A percentile compares a stretch with the other conserved stretches of the same genome.
phyloP scores from a whole-genome alignment of 78 protist genomes.

The Acrasis kona region DNA sequence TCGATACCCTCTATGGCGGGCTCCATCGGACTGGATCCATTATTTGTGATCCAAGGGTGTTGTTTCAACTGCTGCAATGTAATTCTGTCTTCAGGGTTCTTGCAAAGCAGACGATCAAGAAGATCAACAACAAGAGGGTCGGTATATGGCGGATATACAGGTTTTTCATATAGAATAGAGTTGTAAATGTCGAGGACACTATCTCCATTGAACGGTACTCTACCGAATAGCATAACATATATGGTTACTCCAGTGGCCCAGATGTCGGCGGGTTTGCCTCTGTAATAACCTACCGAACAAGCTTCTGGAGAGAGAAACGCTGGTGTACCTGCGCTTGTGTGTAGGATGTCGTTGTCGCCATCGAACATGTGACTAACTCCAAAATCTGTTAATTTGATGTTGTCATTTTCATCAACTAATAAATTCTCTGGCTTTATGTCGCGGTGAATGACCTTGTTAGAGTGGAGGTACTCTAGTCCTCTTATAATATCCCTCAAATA shows the following conservation, averaged over 20 bases:
- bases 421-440: slow-evolving; percentile 47
- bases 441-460: slow-evolving; percentile 27
- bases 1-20: too few relatives aligned
- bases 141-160: neutral
- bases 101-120: neutral
- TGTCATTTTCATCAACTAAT: slow-evolving; percentile 7
- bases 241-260: slow-evolving; percentile 32
- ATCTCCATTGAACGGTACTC: slow-evolving; percentile 43
- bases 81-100: neutral
- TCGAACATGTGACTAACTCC: slow-evolving; percentile 40
- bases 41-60: neutral
- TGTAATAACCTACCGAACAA: neutral
- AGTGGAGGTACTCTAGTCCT: neutral
- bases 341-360: slow-evolving; percentile 5
- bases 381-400: slow-evolving; percentile 43
- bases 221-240: slow-evolving; percentile 28
- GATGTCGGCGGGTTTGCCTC: slow-evolving; percentile 5
- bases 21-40: too few relatives aligned
- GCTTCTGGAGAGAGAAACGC: slow-evolving; percentile 63
- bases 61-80: neutral
- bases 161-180: slow-evolving; percentile 9
- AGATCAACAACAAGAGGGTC: neutral
- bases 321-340: slow-evolving; percentile 42
- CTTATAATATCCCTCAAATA: neutral
- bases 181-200: slow-evolving; percentile 19